These are phyloP conservation scores for Acephala macrosclerotiorum DNA, from an alignment of 2,329 filamentous ascomycete genomes.

Conservation along the genomic window DNA sequence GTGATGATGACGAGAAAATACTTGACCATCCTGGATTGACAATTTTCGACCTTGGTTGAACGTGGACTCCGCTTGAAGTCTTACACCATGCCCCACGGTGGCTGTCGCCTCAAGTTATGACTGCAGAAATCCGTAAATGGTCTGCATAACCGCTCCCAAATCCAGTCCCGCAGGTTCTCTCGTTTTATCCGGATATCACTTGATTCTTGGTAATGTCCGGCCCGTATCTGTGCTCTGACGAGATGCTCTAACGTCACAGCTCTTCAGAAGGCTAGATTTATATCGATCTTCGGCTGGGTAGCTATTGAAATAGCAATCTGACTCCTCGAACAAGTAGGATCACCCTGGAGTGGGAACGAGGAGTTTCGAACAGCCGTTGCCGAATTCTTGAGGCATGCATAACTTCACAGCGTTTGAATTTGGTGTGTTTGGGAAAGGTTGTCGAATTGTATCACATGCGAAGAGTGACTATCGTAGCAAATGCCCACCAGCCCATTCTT, in stretches of 20 bases:
- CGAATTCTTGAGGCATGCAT: slow-evolving; percentile 6
- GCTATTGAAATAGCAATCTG: slow-evolving; percentile 44
- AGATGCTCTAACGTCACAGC: slow-evolving; percentile 65
- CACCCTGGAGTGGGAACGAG: slow-evolving; percentile 45
- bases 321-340: slow-evolving; percentile 43
- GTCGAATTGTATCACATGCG: slow-evolving; percentile 43
- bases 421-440: slow-evolving; percentile 39
- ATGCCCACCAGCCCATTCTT: slow-evolving; percentile 37
- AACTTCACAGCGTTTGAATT: slow-evolving; percentile 28
- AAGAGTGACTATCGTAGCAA: slow-evolving; percentile 44
- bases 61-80: too few species aligned
- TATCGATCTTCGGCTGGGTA: slow-evolving; percentile 47
- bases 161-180: neutral
- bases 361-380: slow-evolving; percentile 43
- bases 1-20: neutral
- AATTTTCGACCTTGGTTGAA: too few species aligned
- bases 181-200: slow-evolving; percentile 7
- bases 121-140: too few species aligned
- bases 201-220: slow-evolving; percentile 53
- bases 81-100: too few species aligned
- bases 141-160: too few species aligned
- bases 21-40: too few species aligned
- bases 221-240: slow-evolving; percentile 74
- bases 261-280: slow-evolving; percentile 63
- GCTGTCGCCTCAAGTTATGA: too few species aligned